These are phyloP conservation scores for Diaporthe nobilis DNA, from an alignment of 2,329 filamentous ascomycete species.

Conservation along the genomic window DNA sequence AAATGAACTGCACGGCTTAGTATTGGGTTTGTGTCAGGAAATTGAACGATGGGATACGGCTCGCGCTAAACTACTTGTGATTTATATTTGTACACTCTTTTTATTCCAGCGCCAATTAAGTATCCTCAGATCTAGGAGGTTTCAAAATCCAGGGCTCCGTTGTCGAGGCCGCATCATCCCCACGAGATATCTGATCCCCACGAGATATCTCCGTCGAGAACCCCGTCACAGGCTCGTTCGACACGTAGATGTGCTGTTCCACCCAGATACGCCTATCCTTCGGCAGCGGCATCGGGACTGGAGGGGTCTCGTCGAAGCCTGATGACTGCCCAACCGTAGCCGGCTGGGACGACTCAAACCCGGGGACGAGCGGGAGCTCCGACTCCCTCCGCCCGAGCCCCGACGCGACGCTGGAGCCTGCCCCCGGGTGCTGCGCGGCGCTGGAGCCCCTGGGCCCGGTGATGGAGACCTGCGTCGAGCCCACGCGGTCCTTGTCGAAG, in stretches of 20 bases:
- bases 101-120: not conserved
- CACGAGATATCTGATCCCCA: not conserved
- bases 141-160: not conserved
- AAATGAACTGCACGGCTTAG: too few relatives aligned
- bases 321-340: not conserved
- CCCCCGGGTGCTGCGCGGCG: not conserved
- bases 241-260: slow-evolving; percentile 14
- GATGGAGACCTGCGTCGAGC: not conserved
- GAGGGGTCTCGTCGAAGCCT: not conserved
- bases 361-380: slow-evolving; percentile 5
- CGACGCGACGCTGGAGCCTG: not conserved
- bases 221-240: not conserved
- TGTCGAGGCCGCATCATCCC: not conserved
- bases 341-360: not conserved
- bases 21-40: not conserved
- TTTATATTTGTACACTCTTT: not conserved
- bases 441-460: not conserved
- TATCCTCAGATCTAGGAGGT: not conserved
- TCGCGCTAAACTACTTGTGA: not conserved
- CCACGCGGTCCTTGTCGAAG: slow-evolving; percentile 1
- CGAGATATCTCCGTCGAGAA: not conserved
- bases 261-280: slow-evolving; percentile 24
- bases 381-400: not conserved
- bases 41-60: not conserved
- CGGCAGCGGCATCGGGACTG: not conserved